Evolutionary conservation across 2,329 filamentous ascomycete genomes (phyloP).

Genomic region (Colletotrichum camelliae): DNA sequence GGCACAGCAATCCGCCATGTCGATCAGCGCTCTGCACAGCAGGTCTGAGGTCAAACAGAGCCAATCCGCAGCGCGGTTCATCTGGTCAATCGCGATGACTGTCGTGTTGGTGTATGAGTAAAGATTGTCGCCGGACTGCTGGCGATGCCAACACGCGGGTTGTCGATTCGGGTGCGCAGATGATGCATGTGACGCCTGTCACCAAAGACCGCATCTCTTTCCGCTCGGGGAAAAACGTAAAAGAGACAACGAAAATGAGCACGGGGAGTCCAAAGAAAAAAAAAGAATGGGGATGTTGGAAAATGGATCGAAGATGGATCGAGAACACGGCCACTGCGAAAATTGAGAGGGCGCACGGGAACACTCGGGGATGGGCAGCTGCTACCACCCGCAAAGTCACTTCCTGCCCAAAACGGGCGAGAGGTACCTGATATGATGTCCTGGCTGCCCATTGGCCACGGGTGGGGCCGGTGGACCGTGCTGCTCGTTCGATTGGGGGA

Average conservation of each 20-base stretch:
- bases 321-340: slow-evolving; percentile 13
- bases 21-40: neutral
- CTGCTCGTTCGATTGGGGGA: slow-evolving; percentile 12
- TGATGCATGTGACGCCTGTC: neutral
- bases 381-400: neutral
- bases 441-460: neutral
- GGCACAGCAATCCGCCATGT: neutral
- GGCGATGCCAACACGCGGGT: neutral
- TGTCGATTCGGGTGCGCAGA: neutral
- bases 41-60: neutral
- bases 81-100: neutral
- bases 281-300: slow-evolving; percentile 2
- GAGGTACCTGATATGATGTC: neutral
- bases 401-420: neutral
- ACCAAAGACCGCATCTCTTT: neutral
- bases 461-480: neutral
- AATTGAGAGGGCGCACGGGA: neutral
- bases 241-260: neutral
- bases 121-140: neutral
- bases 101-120: neutral
- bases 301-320: slow-evolving; percentile 4
- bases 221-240: neutral
- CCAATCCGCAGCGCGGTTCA: neutral
- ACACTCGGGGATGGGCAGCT: neutral
- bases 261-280: neutral